These are phyloP conservation scores for Thamnidium elegans DNA, from an alignment of 192 early-diverging fungal species.

Conservation along the genomic window DNA sequence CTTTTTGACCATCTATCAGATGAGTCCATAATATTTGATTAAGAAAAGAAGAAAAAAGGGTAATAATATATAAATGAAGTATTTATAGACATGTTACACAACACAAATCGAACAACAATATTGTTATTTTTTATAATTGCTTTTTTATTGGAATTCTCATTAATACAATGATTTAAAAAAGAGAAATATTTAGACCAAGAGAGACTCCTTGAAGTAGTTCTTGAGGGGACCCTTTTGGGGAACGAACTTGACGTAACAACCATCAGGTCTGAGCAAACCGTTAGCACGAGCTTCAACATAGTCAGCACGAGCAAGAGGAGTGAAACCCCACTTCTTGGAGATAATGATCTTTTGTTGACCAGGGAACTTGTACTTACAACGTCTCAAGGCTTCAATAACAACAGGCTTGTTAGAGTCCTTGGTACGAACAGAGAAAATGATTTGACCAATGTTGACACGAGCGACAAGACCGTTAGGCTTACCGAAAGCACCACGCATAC, in stretches of 20 bases:
- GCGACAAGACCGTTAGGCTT: conserved; percentile 95
- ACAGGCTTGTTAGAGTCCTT: conserved; percentile 91
- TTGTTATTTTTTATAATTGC: neutral
- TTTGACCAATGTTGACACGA: conserved; percentile 98
- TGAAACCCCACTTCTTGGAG: conserved; percentile 99
- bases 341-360: conserved; percentile 98
- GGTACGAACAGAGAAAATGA: conserved; percentile 94
- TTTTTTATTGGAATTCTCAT: neutral
- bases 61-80: conserved; percentile 6
- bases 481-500: conserved; percentile 99
- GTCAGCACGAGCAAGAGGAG: conserved; percentile 91
- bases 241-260: conserved; percentile 93
- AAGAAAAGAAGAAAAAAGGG: neutral
- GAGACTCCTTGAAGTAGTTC: conserved; percentile 26
- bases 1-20: conserved; percentile 1
- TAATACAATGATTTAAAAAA: neutral
- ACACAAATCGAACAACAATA: neutral
- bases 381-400: conserved; percentile 87
- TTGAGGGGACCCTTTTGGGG: conserved; percentile 76
- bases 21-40: neutral
- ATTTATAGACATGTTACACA: neutral
- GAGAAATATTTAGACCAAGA: conserved; percentile 6
- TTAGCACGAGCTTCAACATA: conserved; percentile 75
- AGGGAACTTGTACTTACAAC: conserved; percentile 99
- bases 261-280: conserved; percentile 85